Conservation (phyloP, 345 rosid genomes). For the thale cress (Arabidopsis thaliana) region DNA sequence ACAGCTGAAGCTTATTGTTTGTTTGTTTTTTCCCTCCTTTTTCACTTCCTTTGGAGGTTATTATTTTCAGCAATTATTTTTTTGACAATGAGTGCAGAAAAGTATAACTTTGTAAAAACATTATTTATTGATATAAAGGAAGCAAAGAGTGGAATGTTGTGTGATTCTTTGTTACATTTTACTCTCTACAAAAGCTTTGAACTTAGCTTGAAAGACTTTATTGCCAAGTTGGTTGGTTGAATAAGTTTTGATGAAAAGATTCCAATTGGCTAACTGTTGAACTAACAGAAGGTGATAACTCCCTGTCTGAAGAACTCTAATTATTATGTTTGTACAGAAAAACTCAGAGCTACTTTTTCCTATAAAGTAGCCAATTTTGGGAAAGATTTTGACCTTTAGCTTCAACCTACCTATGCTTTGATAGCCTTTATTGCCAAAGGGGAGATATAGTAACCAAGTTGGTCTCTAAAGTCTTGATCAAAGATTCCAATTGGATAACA, state of each 20-base stretch:
- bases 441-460: slow-evolving; percentile 25
- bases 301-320: slow-evolving; percentile 31
- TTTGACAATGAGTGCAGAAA: slow-evolving; percentile 50
- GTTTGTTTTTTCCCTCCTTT: slow-evolving; percentile 22
- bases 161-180: not conserved
- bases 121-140: slow-evolving; percentile 52
- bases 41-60: slow-evolving; percentile 35
- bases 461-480: slow-evolving; percentile 35
- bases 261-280: slow-evolving; percentile 36
- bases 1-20: slow-evolving; percentile 57
- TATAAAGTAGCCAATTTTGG: slow-evolving; percentile 36
- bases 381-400: slow-evolving; percentile 28
- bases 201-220: not conserved
- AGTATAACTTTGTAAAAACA: slow-evolving; percentile 56
- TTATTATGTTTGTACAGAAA: slow-evolving; percentile 33
- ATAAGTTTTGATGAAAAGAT: slow-evolving; percentile 33
- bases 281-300: slow-evolving; percentile 41
- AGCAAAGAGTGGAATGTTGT: slow-evolving; percentile 44
- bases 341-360: slow-evolving; percentile 20
- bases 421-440: slow-evolving; percentile 37
- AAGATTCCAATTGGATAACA: slow-evolving; percentile 33
- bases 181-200: not conserved
- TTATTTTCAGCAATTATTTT: slow-evolving; percentile 42
- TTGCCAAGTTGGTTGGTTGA: slow-evolving; percentile 32
- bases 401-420: slow-evolving; percentile 35